Conservation (phyloP, 2,329 filamentous ascomycete genomes). For the Pseudogymnoascus sp. region DNA sequence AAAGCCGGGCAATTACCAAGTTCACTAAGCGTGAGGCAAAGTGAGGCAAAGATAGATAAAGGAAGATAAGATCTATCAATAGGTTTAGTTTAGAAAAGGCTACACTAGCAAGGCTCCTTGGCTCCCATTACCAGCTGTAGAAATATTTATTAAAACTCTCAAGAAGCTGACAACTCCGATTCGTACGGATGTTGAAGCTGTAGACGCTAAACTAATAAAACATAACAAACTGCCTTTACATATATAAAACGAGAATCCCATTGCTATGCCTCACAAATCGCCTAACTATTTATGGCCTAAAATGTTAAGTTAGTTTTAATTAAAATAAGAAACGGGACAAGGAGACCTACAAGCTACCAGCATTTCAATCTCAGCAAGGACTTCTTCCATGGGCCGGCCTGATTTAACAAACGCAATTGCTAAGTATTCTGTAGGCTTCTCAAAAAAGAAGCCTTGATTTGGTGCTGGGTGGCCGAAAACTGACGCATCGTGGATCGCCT, state of each 20-base stretch:
- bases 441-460: neutral
- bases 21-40: neutral
- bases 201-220: too few relatives aligned
- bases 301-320: neutral
- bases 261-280: too few relatives aligned
- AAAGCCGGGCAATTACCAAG: neutral
- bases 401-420: neutral
- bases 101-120: too few relatives aligned
- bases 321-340: neutral
- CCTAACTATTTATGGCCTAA: too few relatives aligned
- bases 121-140: too few relatives aligned
- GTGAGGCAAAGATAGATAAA: neutral
- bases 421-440: neutral
- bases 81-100: too few relatives aligned
- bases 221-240: too few relatives aligned
- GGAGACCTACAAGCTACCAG: neutral
- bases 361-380: neutral
- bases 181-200: too few relatives aligned
- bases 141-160: too few relatives aligned
- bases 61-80: too few relatives aligned
- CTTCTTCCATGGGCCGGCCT: neutral
- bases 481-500: neutral
- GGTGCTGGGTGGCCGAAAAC: neutral
- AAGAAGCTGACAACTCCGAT: too few relatives aligned
- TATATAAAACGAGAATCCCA: too few relatives aligned